Conservation (phyloP, 2,329 filamentous ascomycete species). For the Monilinia vaccinii-corymbosi region DNA sequence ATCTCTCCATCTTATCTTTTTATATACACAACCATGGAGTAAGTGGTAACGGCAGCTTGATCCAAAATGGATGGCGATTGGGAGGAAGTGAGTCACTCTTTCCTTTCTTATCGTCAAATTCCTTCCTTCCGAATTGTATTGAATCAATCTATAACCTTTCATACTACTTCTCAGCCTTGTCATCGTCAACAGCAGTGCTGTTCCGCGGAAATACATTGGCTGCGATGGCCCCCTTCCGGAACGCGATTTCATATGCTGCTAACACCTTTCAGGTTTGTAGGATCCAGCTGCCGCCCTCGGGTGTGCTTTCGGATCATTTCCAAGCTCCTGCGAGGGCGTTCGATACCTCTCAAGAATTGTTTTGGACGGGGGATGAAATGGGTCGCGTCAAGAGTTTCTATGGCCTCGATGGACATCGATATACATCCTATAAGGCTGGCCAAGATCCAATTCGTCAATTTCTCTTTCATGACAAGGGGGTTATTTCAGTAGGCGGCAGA, state of each 20-base stretch:
- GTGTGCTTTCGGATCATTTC: slow-evolving; percentile 59
- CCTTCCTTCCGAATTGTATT: not conserved
- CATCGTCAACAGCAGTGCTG: not conserved
- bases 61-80: slow-evolving; percentile 54
- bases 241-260: slow-evolving; percentile 11
- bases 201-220: not conserved
- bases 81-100: slow-evolving; percentile 48
- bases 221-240: not conserved
- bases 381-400: slow-evolving; percentile 86
- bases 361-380: slow-evolving; percentile 86
- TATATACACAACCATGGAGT: slow-evolving; percentile 10
- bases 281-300: slow-evolving; percentile 70
- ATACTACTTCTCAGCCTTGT: slow-evolving; percentile 6
- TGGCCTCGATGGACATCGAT: slow-evolving; percentile 73
- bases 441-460: slow-evolving; percentile 82
- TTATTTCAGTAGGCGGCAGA: slow-evolving; percentile 73
- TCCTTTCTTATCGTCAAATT: not conserved
- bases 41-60: slow-evolving; percentile 1
- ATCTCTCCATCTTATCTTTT: not conserved
- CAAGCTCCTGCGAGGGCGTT: slow-evolving; percentile 77
- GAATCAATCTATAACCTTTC: not conserved
- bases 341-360: slow-evolving; percentile 77
- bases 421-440: slow-evolving; percentile 76
- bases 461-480: slow-evolving; percentile 81
- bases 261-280: slow-evolving; percentile 57